Base-by-base conservation (phyloP, 2,329 filamentous ascomycete genomes). In the Thermomyces lanuginosus region DNA sequence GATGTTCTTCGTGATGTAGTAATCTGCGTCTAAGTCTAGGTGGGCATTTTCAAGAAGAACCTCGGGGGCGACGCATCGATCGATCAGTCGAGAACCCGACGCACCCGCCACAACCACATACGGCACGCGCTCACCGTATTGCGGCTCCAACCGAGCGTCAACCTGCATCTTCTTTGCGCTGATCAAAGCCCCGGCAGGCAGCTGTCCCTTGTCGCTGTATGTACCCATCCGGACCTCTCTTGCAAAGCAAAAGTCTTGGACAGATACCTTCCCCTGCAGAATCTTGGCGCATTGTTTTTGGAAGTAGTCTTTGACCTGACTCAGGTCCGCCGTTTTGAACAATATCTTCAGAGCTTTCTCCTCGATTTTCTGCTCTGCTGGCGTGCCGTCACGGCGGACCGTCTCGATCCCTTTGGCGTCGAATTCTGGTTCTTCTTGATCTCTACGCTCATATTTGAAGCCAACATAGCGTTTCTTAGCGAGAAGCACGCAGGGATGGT, bases 341-440 rank as follows among this genome's bases (percentile, higher is more conserved):
- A 98, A 66, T 2, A 92, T 66, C 45, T 80, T 84, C 18, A 98
- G 62, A 0, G 80, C 78, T 41, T 81, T 89, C 49, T 95, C 89
- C 52, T 93, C 82, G 24, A 98, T 91, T 59, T 89, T 93, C 48
- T 95, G 86, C 53, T 92, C 82, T 0, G 84, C 86, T 0, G 86
- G 84, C 1, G 84, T 95, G 20, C 89, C 89, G 48, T 98, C 89
- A 25, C 89, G 71, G 2, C 91, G 74, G 5, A 98, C 86, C 0
- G 91, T 98, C 59, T 98, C 91, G 36, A 95, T 98, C 16, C 91
- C 89, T 52, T 98, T 98, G 31, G 89, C 91, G 48, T 98, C 91
- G 38, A 95, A 95, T 1, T 92, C 79, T 1, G 89, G 86, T 37
- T 74, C 71, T 6, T 50, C 58, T 46, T 98, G 89, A 9, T 66